Evolutionary conservation across 2,329 filamentous ascomycete genomes (phyloP), one percentile per base, ranked within the genome.

Genomic region (Trichothecium sympodiale): DNA sequence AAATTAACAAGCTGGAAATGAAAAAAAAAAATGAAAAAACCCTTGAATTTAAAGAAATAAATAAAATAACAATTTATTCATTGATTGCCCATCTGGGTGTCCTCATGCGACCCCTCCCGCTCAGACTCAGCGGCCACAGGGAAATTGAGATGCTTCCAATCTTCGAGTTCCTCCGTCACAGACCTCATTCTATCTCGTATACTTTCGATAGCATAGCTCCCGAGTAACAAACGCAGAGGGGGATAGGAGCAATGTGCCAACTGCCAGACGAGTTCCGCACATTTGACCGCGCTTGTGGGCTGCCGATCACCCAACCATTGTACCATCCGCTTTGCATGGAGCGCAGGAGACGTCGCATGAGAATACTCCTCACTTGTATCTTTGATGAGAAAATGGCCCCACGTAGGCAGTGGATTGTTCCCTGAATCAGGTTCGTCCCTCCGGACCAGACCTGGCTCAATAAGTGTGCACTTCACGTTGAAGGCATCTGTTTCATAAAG

Each of bases 231-330:
- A 25, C 91, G 66, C 43, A 96, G 56, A 0, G 91, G 91, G 34
- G 91, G 91, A 54, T 87, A 95, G n/a, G 78, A 81, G 61, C 89
- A 96, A 64, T 96, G 91, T 0, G 81, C 91, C 30, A 96, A 62
- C 64, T 95, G 80, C 91, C 91, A 96, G 6, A 94, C 80, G 38
- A 96, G 63, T 63, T 96, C 87, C 3, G 87, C 87, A 41, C 87
- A 89, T 59, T 93, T 94, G 37, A 94, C 80, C 1, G 86, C 86
- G 55, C 85, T 94, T 10, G 87, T 91, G 4, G 89, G 89, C 57
- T 96, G 89, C 42, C 85, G 76, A 52, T 95, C 86, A 13, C 84
- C 85, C 15, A 96, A 67, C 91, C 91, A 96, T 57, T 94, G 86
- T 10, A 96, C 77, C 71, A 96, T 91, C 18, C 89, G 70, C 50